These are phyloP conservation scores for Phytopythium kandeliae DNA, from an alignment of 352 stramenopile genomes.

Conservation along the genomic window DNA sequence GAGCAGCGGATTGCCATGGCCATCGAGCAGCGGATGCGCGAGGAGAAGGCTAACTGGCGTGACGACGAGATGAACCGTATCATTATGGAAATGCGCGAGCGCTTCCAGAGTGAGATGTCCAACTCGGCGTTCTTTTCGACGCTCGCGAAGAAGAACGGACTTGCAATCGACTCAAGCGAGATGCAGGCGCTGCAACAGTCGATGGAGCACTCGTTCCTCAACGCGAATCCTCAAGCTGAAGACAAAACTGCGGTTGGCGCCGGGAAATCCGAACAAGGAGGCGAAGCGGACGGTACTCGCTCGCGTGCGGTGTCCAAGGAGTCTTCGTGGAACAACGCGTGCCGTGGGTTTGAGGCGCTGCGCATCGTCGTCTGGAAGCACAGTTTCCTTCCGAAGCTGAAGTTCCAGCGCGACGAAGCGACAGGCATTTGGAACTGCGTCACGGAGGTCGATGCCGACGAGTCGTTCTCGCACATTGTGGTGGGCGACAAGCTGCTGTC, in stretches of 20 bases:
- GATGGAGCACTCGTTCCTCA: slow-evolving; percentile 37
- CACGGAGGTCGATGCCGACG: slow-evolving; percentile 66
- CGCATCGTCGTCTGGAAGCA: slow-evolving; percentile 87
- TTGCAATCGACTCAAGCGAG: slow-evolving; percentile 30
- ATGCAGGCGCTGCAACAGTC: slow-evolving; percentile 43
- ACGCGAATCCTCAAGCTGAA: slow-evolving; percentile 64
- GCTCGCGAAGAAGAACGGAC: slow-evolving; percentile 61
- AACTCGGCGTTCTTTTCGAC: slow-evolving; percentile 52
- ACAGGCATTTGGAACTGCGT: slow-evolving; percentile 62
- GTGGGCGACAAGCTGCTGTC: slow-evolving; percentile 65
- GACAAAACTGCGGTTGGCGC: slow-evolving; percentile 44
- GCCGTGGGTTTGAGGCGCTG: slow-evolving; percentile 59
- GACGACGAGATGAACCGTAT: slow-evolving; percentile 89
- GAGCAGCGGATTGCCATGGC: slow-evolving; percentile 77
- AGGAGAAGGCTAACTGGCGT: slow-evolving; percentile 82
- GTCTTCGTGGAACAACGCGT: slow-evolving; percentile 83
- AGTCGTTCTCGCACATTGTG: slow-evolving; percentile 75
- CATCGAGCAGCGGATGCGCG: slow-evolving; percentile 78
- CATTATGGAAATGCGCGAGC: slow-evolving; percentile 85
- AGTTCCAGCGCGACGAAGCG: slow-evolving; percentile 36
- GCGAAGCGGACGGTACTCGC: slow-evolving; percentile 9
- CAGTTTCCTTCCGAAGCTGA: slow-evolving; percentile 71
- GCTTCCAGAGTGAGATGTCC: slow-evolving; percentile 79
- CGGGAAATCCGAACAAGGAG: slow-evolving; percentile 10
- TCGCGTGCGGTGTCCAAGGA: slow-evolving; percentile 62